Conservation (phyloP, 179 eudicot species). For the Amaranthus tricolor region DNA sequence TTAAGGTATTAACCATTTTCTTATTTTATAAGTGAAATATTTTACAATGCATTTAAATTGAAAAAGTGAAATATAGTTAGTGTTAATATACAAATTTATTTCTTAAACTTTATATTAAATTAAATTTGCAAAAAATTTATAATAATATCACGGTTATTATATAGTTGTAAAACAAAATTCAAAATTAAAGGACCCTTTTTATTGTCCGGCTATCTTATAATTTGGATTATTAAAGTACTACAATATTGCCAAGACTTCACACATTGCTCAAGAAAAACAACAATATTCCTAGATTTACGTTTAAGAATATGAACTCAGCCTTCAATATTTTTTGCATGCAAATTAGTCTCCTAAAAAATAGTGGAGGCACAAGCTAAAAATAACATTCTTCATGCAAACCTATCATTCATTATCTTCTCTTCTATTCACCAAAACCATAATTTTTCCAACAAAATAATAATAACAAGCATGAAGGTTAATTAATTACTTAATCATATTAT, state of each 20-base stretch:
- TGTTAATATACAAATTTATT: no score
- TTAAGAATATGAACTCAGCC: background rate
- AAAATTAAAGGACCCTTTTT: no score
- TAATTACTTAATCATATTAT: constrained; percentile 5
- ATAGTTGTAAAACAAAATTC: no score
- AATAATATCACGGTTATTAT: no score
- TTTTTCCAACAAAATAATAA: background rate
- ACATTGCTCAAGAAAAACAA: background rate
- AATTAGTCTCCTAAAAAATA: constrained; percentile 24
- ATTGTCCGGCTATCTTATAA: no score
- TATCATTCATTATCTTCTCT: constrained; percentile 14
- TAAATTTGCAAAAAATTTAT: no score
- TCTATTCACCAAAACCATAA: constrained; percentile 4
- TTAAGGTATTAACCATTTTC: no score
- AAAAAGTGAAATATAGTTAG: no score
- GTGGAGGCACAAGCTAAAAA: constrained; percentile 19
- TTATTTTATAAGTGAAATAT: no score
- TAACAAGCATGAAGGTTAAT: constrained; percentile 9
- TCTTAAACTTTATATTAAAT: no score
- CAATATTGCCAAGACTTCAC: background rate
- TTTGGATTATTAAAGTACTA: no score
- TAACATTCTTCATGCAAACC: constrained; percentile 16
- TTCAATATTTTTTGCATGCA: constrained; percentile 16
- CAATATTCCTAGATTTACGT: constrained; percentile 16
- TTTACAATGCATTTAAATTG: no score